These are phyloP conservation scores for Dovyalis caffra DNA, from an alignment of 345 rosid genomes.

Conservation along the genomic window DNA sequence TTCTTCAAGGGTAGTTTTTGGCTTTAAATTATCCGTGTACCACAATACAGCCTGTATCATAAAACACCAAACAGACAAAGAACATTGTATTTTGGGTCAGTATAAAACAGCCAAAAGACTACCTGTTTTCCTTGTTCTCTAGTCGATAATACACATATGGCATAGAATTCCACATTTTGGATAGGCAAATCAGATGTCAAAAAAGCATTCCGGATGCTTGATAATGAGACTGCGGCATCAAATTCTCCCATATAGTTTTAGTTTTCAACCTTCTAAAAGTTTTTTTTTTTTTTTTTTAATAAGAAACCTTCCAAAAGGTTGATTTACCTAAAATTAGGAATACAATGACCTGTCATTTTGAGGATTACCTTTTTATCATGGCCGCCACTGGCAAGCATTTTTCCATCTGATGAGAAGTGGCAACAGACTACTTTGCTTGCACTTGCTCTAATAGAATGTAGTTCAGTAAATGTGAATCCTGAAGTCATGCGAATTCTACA, in stretches of 20 bases:
- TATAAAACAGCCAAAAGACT: not conserved
- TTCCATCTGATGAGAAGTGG: slow-evolving; percentile 97
- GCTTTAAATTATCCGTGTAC: slow-evolving; percentile 71
- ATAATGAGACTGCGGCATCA: not conserved
- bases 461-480: slow-evolving; percentile 74
- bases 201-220: not conserved
- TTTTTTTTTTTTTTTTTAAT: not conserved
- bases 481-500: slow-evolving; percentile 18
- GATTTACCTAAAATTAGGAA: not conserved
- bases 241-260: not conserved
- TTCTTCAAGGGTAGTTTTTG: slow-evolving; percentile 74
- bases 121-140: not conserved
- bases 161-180: not conserved
- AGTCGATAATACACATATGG: not conserved
- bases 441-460: slow-evolving; percentile 78
- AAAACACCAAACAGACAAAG: slow-evolving; percentile 7
- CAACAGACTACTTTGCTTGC: slow-evolving; percentile 71
- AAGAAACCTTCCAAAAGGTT: not conserved
- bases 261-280: not conserved
- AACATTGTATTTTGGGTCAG: not conserved
- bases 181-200: not conserved
- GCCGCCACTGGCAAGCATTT: slow-evolving; percentile 94
- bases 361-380: slow-evolving; percentile 86
- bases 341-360: not conserved
- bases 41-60: slow-evolving; percentile 78